These are phyloP conservation scores for Sodiomyces alkalinus DNA, from an alignment of 2,329 filamentous ascomycete species.

Conservation along the genomic window DNA sequence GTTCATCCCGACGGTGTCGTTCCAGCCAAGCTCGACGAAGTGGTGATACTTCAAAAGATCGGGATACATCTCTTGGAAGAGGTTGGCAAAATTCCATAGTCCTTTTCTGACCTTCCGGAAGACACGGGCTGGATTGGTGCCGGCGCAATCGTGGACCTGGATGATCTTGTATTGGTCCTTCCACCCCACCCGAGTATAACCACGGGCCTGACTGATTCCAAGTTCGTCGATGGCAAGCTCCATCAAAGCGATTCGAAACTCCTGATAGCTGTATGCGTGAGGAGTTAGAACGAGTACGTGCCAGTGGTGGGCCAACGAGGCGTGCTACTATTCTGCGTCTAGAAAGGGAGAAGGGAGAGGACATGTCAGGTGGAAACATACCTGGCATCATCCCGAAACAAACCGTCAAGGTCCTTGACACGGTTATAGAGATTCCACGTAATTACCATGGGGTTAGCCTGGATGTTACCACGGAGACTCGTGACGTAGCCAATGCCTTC, in stretches of 20 bases:
- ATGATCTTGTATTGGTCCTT: constrained; percentile 79
- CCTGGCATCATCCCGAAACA: no score
- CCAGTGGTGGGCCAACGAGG: no score
- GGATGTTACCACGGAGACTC: constrained; percentile 41
- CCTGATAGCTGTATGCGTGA: no score
- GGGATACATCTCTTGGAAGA: not conserved
- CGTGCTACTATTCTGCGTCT: no score
- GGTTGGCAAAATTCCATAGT: not conserved
- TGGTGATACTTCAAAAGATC: not conserved
- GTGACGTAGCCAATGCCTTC: constrained; percentile 69
- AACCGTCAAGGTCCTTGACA: constrained; percentile 66
- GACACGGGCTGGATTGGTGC: constrained; percentile 73
- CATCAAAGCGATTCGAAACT: constrained; percentile 49
- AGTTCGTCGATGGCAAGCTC: constrained; percentile 69
- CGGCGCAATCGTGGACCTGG: constrained; percentile 88
- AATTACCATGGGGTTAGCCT: constrained; percentile 46
- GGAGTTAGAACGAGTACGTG: no score
- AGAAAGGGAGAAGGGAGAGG: no score
- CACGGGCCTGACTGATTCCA: constrained; percentile 50
- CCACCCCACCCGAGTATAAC: constrained; percentile 56
- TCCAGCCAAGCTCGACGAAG: not conserved
- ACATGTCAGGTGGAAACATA: no score
- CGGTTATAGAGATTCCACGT: constrained; percentile 91
- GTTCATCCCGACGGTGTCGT: not conserved
- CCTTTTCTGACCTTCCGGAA: constrained; percentile 52